These are phyloP conservation scores for Triangularia setosa DNA, from an alignment of 2,329 filamentous ascomycete species.

Conservation along the genomic window DNA sequence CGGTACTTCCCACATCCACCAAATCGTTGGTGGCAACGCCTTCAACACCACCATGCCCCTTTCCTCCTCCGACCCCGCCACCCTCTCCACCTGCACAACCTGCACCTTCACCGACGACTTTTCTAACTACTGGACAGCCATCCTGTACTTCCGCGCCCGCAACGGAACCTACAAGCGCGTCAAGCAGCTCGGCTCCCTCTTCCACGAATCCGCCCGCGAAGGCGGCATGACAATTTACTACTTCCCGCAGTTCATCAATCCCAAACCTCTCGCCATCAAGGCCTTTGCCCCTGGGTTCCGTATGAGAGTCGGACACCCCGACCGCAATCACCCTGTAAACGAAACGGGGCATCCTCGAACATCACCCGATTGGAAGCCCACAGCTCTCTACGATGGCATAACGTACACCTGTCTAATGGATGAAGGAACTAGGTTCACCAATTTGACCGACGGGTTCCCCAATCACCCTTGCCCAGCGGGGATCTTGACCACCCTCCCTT, in stretches of 20 bases:
- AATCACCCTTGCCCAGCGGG: constrained; percentile 35
- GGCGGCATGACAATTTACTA: constrained; percentile 24
- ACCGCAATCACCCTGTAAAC: constrained; percentile 23
- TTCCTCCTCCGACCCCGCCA: background rate
- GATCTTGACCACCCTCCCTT: constrained; percentile 40
- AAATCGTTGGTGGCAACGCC: constrained; percentile 21
- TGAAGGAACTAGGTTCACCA: constrained; percentile 37
- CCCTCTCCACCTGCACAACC: constrained; percentile 17
- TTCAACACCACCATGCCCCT: constrained; percentile 21
- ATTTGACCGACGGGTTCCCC: constrained; percentile 37
- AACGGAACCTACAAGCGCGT: constrained; percentile 19
- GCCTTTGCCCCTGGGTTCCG: constrained; percentile 40
- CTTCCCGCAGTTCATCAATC: background rate
- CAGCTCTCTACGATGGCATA: constrained; percentile 22
- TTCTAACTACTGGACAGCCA: constrained; percentile 24
- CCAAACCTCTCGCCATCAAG: constrained; percentile 18
- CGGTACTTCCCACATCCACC: constrained; percentile 19
- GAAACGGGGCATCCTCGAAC: background rate
- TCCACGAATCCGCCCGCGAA: constrained; percentile 12
- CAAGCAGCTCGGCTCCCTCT: constrained; percentile 4
- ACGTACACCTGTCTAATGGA: constrained; percentile 39
- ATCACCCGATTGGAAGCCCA: constrained; percentile 30
- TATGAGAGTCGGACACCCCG: constrained; percentile 37
- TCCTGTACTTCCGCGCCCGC: constrained; percentile 18
- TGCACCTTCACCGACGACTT: constrained; percentile 22